Evolutionary conservation across 257 asterid species (phyloP).

Genomic region (Scutellaria galericulata): DNA sequence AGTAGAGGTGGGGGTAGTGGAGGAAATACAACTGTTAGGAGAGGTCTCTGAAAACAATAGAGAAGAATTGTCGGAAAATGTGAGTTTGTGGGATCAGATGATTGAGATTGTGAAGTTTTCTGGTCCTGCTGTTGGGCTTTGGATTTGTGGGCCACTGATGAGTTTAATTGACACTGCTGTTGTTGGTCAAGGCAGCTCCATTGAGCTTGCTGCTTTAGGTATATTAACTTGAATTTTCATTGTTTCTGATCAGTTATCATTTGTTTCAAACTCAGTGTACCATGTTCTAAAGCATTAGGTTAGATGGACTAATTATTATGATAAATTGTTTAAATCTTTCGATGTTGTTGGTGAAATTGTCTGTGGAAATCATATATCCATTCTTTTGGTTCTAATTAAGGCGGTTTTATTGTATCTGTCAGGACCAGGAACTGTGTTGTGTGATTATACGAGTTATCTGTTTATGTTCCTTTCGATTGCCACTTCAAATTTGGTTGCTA

Average conservation of each 20-base stretch:
- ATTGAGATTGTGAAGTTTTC: constrained; percentile 75
- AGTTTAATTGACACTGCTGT: constrained; percentile 84
- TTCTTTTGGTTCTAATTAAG: no score
- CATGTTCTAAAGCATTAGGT: no score
- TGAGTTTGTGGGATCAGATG: constrained; percentile 62
- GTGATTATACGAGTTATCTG: constrained; percentile 67
- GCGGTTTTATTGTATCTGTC: not conserved
- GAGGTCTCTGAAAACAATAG: constrained; percentile 25
- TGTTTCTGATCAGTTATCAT: constrained; percentile 2
- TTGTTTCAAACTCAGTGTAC: not conserved
- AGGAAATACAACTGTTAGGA: constrained; percentile 18
- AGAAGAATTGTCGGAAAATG: constrained; percentile 48
- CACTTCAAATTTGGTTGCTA: constrained; percentile 90
- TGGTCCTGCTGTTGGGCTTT: constrained; percentile 87
- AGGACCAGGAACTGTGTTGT: constrained; percentile 89
- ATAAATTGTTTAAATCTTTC: not conserved
- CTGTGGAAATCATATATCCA: not conserved
- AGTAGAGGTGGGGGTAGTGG: constrained; percentile 32
- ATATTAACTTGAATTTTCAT: not conserved
- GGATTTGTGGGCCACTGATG: constrained; percentile 88
- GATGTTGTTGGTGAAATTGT: not conserved
- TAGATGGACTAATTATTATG: not conserved
- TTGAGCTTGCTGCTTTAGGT: constrained; percentile 90
- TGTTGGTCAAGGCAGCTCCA: constrained; percentile 83
- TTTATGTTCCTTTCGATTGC: constrained; percentile 93